These are phyloP conservation scores for Eucalyptus guilfoylei DNA, from an alignment of 345 rosid species.

Conservation along the genomic window DNA sequence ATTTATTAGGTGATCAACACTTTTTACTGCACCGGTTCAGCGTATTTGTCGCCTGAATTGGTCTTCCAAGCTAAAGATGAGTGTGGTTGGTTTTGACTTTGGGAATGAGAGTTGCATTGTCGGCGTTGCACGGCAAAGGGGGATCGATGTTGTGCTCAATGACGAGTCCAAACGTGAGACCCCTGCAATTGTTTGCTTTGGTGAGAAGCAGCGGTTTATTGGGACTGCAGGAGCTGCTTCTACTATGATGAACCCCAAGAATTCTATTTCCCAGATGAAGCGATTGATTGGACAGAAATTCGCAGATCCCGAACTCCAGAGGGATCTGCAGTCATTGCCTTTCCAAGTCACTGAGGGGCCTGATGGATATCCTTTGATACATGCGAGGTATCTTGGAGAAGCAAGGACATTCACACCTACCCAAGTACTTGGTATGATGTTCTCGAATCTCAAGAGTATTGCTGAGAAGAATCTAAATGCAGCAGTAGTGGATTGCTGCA, in stretches of 20 bases:
- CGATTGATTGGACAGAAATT: conserved; percentile 48
- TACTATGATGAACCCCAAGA: conserved; percentile 64
- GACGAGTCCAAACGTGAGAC: conserved; percentile 99
- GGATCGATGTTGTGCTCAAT: conserved; percentile 95
- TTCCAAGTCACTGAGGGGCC: conserved; percentile 70
- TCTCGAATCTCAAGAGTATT: conserved; percentile 71
- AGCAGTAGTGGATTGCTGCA: conserved; percentile 93
- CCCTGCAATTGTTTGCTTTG: conserved; percentile 62
- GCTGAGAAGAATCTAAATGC: conserved; percentile 83
- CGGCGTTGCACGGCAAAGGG: conserved; percentile 98
- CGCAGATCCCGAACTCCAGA: conserved; percentile 84
- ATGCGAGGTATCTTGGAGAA: conserved; percentile 79
- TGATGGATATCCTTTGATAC: conserved; percentile 86
- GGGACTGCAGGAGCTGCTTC: conserved; percentile 82
- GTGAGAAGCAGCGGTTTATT: conserved; percentile 77
- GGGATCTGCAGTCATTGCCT: conserved; percentile 71
- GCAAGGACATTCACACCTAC: conserved; percentile 69
- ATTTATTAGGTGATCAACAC: neutral
- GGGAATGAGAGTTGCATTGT: conserved; percentile 96
- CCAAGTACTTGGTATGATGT: conserved; percentile 86
- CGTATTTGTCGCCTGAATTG: neutral
- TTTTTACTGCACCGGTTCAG: neutral
- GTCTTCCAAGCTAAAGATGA: conserved; percentile 32
- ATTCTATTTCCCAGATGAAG: conserved; percentile 64
- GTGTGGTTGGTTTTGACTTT: conserved; percentile 98